Conservation (phyloP, 805 yeast species). For the Candida sphagnicola region DNA sequence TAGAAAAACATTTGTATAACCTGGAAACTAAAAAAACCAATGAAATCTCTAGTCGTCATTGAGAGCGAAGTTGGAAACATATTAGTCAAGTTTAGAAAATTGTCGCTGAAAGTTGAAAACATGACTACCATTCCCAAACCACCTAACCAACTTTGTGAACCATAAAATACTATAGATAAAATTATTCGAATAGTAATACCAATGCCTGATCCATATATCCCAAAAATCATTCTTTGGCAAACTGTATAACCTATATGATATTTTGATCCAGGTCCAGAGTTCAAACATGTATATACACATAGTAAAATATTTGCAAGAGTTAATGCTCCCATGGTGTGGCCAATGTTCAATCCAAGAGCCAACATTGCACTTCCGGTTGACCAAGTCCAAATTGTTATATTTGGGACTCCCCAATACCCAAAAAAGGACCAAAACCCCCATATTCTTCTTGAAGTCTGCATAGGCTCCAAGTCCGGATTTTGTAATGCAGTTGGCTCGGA, state of each 20-base stretch:
- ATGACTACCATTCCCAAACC: constrained; percentile 39
- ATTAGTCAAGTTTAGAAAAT: constrained; percentile 35
- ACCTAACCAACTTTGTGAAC: constrained; percentile 44
- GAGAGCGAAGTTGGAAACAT: constrained; percentile 30
- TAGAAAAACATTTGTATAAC: constrained; percentile 38
- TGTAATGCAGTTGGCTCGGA: constrained; percentile 9
- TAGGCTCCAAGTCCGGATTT: constrained; percentile 41
- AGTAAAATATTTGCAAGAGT: constrained; percentile 47
- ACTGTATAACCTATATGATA: constrained; percentile 51
- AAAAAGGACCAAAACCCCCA: constrained; percentile 44
- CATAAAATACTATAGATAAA: constrained; percentile 44
- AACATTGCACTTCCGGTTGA: constrained; percentile 44
- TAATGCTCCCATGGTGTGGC: constrained; percentile 42
- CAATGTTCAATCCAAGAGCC: constrained; percentile 41
- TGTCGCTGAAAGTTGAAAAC: constrained; percentile 33
- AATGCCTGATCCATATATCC: constrained; percentile 41
- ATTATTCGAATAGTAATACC: constrained; percentile 43
- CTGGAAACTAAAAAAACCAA: constrained; percentile 44
- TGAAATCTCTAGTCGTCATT: constrained; percentile 38
- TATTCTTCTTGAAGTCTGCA: constrained; percentile 41
- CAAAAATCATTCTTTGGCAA: constrained; percentile 41
- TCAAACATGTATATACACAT: constrained; percentile 39
- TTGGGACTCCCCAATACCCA: constrained; percentile 43
- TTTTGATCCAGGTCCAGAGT: constrained; percentile 45
- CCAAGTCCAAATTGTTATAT: constrained; percentile 38